Base-by-base conservation (phyloP, 208 protist species). In the Crithidia acanthocephali region DNA sequence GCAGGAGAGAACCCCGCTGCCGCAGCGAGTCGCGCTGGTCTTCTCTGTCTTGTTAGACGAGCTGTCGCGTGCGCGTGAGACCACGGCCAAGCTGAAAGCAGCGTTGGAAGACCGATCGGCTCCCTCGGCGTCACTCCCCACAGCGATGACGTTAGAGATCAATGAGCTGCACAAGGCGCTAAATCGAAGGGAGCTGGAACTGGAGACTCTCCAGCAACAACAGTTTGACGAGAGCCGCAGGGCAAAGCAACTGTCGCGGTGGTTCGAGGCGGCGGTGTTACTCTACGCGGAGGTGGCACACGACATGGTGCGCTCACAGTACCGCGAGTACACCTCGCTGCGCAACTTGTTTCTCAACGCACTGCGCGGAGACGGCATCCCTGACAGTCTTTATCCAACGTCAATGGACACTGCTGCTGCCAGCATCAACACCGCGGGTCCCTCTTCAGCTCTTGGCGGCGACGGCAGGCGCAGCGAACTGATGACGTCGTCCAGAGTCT, bases 241-340 rank as follows among this genome's bases (percentile, higher is more conserved):
- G 13, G 45, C 32, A 13, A 84, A 85, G 60, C 66, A 76, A n/a
- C 69, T 87, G 25, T 79, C 83, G 33, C 83, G 83, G 10, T 40
- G 74, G 18, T 50, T 80, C 16, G 72, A 76, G 22, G 66, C 83
- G 28, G 55, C 68, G 10, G 22, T 81, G 13, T 30, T 81, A 57
- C 47, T 58, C 7, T 93, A 76, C 68, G 58, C 72, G 8, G 76
- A 89, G 1, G 74, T 37, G 13, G 68, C 60, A 32, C 55, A 75
- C 2, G 72, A 74, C 27, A 53, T 83, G n/a, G 18, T 83, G 22
- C 77, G 78, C 15, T 63, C 68, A 9, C 79, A 81, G 28, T 91
- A 91, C 55, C 71, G 72, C 23, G 83, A 93, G 59, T 91, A 85
- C 60, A 68, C 66, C 15, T 79, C 79, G 2, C 32, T 88, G 55